Conservation (phyloP, 345 rosid species). For the Litchi chinensis region DNA sequence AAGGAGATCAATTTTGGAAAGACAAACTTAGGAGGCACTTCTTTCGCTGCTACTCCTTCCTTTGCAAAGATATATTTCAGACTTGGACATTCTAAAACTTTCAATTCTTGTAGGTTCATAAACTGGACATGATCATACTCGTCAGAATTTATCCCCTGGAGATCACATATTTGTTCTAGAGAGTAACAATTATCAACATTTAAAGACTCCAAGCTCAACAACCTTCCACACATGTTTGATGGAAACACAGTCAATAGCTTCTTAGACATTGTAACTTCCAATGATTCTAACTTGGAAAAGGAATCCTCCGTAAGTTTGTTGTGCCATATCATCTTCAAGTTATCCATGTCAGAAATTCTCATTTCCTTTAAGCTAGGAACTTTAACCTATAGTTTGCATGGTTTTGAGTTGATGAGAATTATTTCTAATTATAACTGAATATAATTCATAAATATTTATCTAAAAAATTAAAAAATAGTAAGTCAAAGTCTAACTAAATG, state of each 20-base stretch:
- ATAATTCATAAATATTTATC: too few relatives aligned
- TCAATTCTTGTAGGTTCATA: not conserved
- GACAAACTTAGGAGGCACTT: not conserved
- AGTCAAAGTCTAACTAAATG: too few relatives aligned
- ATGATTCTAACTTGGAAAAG: not conserved
- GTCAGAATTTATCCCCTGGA: not conserved
- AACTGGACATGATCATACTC: not conserved
- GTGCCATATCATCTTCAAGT: too few relatives aligned
- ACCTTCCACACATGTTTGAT: not conserved
- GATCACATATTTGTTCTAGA: not conserved
- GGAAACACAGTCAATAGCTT: too few relatives aligned
- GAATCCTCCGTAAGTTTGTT: too few relatives aligned
- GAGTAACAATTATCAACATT: not conserved
- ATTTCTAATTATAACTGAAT: too few relatives aligned
- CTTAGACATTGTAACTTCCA: not conserved
- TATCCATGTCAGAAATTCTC: too few relatives aligned
- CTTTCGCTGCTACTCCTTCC: constrained; percentile 9
- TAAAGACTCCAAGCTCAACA: not conserved
- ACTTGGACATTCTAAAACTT: not conserved
- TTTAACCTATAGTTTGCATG: too few relatives aligned
- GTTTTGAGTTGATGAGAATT: too few relatives aligned
- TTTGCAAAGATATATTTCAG: not conserved
- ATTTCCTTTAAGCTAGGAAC: too few relatives aligned
- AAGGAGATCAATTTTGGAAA: constrained; percentile 23
- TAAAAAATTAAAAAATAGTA: too few relatives aligned